Conservation (phyloP, 345 rosid species). For the Populus euphratica region DNA sequence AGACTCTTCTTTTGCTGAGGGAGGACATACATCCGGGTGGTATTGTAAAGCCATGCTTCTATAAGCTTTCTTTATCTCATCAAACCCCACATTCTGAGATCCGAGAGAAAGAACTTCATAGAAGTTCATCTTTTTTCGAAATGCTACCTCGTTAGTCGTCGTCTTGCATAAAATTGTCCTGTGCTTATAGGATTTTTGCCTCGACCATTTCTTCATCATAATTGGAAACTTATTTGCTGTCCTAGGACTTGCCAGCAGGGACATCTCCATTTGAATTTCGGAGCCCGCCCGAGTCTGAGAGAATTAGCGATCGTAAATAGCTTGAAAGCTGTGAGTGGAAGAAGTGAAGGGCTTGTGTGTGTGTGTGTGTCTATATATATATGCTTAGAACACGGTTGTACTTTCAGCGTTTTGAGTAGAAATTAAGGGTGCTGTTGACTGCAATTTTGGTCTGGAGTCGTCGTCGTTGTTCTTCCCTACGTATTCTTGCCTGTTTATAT, state of each 20-base stretch:
- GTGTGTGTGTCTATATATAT: not conserved
- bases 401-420: not conserved
- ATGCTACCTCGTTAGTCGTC: not conserved
- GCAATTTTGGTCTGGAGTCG: constrained; percentile 8
- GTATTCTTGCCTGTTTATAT: not conserved
- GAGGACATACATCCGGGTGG: constrained; percentile 46
- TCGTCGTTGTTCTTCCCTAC: not conserved
- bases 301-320: not conserved
- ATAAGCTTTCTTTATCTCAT: constrained; percentile 45
- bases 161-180: constrained; percentile 8
- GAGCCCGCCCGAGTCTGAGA: not conserved
- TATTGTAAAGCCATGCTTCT: constrained; percentile 38
- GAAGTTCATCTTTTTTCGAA: constrained; percentile 16
- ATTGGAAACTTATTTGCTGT: not conserved
- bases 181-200: not conserved
- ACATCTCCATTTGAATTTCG: not conserved
- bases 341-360: not conserved
- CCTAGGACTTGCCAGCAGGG: not conserved
- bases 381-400: not conserved
- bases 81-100: constrained; percentile 24
- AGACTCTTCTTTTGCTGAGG: constrained; percentile 25
- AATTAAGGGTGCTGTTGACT: not conserved
- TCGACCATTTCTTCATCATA: not conserved
- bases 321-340: not conserved
- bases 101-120: constrained; percentile 37